Evolutionary conservation across 495 filamentous ascomycete species (phyloP).

Genomic region (Lindgomyces ingoldianus): DNA sequence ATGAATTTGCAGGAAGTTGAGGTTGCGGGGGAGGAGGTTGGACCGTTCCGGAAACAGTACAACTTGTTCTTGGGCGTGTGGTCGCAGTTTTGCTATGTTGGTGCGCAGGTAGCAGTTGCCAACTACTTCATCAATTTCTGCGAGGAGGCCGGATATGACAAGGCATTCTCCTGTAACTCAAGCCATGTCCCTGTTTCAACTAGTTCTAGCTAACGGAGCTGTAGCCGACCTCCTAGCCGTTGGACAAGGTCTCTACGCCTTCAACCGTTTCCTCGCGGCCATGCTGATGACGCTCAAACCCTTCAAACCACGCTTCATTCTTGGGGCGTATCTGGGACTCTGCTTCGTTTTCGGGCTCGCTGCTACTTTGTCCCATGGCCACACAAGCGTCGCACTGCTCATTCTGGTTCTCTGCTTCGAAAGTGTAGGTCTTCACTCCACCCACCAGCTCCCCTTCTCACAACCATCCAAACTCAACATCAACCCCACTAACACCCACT

Average conservation of each 20-base stretch:
- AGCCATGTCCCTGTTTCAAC: no score
- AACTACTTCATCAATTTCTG: conserved; percentile 56
- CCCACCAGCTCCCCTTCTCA: no score
- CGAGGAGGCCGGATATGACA: no score
- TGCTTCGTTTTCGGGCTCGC: conserved; percentile 57
- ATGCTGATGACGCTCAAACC: conserved; percentile 51
- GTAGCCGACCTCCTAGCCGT: conserved; percentile 58
- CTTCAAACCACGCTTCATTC: conserved; percentile 40
- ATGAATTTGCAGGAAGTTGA: conserved; percentile 53
- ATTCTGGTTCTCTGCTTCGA: conserved; percentile 67
- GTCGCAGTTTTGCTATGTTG: conserved; percentile 70
- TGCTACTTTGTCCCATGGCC: conserved; percentile 43
- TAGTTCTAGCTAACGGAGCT: no score
- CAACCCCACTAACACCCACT: no score
- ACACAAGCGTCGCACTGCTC: conserved; percentile 53
- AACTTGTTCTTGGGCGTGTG: conserved; percentile 64
- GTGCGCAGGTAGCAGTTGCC: conserved; percentile 59
- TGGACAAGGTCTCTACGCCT: conserved; percentile 65
- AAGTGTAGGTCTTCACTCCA: no score
- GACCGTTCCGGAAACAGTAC: conserved; percentile 54
- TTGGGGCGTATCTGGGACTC: conserved; percentile 39
- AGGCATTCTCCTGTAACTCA: no score
- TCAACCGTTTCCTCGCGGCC: conserved; percentile 62
- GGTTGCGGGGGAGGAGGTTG: conserved; percentile 43
- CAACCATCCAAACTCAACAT: no score